These are phyloP conservation scores for Apophysomyces elegans DNA, from an alignment of 371 early-diverging fungal species.

Conservation along the genomic window DNA sequence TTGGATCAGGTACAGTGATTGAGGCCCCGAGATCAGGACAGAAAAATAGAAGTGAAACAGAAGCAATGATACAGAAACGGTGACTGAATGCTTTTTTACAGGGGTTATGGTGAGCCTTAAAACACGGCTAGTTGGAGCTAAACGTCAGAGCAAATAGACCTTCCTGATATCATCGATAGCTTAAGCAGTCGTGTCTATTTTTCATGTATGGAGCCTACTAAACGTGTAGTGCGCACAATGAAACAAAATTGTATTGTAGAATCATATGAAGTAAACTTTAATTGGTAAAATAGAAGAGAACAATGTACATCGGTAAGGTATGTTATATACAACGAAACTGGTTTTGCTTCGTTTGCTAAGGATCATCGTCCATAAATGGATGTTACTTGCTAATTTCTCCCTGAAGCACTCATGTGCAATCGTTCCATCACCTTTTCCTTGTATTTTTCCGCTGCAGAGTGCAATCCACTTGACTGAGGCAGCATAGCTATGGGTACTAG, in stretches of 20 bases:
- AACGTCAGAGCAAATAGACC: background rate
- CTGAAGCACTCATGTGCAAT: conserved; percentile 15
- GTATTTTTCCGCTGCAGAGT: conserved; percentile 47
- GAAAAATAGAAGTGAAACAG: conserved; percentile 8
- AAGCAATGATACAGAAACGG: conserved; percentile 3
- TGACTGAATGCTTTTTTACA: background rate
- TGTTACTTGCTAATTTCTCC: conserved; percentile 9
- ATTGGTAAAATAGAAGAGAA: background rate
- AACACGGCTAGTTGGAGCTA: background rate
- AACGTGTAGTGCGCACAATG: too few species aligned
- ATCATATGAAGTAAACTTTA: background rate
- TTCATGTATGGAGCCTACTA: too few species aligned
- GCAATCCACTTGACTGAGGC: conserved; percentile 8
- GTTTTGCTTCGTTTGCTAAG: too few species aligned
- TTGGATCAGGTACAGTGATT: background rate
- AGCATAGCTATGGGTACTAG: conserved; percentile 35
- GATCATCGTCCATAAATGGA: too few species aligned
- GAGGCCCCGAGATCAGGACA: conserved; percentile 2
- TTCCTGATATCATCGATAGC: too few species aligned
- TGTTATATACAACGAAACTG: too few species aligned
- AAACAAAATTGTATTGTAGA: too few species aligned
- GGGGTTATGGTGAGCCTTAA: background rate
- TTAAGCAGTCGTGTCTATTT: too few species aligned
- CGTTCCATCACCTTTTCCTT: conserved; percentile 40
- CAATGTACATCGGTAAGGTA: too few species aligned